Base-by-base conservation (phyloP, 148 eudicot species). In the Amaranthus cruentus region DNA sequence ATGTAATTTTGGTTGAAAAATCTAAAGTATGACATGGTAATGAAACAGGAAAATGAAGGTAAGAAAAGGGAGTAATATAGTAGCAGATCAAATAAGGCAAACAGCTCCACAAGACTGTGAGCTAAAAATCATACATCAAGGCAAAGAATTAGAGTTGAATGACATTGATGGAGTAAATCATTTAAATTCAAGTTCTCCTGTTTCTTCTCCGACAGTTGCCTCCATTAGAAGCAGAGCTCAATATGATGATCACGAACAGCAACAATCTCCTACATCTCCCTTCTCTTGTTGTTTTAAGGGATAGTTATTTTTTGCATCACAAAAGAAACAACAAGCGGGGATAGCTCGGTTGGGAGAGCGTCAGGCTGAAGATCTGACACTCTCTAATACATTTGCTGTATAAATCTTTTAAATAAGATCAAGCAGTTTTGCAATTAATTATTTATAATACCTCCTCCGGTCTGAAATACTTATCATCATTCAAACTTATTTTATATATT, bases 121-220 rank as follows among this genome's bases (percentile, higher is more conserved):
- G 61, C 82, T 94, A 9, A 89, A 86, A 75, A 70, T 84, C 69
- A 79, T 94, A 38, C 89, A 89, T 70, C 85, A 91, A 81, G 98
- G 93, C 18, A 86, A 92, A 64, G 84, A 92, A 44, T 72, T 83
- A 0, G 68, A 6, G 9, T 9, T 53, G 54, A 75, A 67, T 3
- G 68, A 70, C 0, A 3, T 9, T 56, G 7, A 6, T 54, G 54
- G 1, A 15, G 7, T 12, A 15, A 3, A 50, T 60, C 65, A 66
- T 4, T 9, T 46, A 9, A 47, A 38, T 44, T 44, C 57, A 0
- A 43, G 56, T 57, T 6, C 75, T 53, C 1, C 72, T 57, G 11
- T 51, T 15, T 47, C 71, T 63, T 65, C 70, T 0, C 48, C 42
- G 8, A 8, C 51, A n/a, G 61, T 52, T 18, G 42, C 69, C 11